Percentiles rank a stretch among this genome's conserved stretches.
Conservation (phyloP, 768 basidiomycete genomes). For the Boletus vermiculosoides region DNA sequence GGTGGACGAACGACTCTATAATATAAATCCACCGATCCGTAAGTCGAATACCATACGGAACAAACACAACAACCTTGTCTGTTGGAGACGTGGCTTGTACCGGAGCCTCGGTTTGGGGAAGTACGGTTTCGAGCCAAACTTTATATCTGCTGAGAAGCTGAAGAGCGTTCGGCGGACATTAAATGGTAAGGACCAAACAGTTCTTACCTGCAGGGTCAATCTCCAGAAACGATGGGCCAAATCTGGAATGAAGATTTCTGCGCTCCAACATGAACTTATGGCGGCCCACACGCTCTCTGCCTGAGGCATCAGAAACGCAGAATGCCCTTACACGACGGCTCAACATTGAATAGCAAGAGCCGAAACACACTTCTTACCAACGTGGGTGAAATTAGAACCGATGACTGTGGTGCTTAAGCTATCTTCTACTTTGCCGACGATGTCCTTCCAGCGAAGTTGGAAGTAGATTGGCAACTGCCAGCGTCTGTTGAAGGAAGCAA, state of each 20-base stretch:
- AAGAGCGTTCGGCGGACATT: conserved; percentile 3
- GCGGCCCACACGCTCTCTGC: conserved; percentile 69
- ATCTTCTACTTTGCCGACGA: conserved; percentile 75
- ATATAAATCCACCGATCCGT: conserved; percentile 10
- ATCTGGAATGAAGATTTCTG: conserved; percentile 81
- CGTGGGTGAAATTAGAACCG: conserved; percentile 35
- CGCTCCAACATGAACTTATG: conserved; percentile 80
- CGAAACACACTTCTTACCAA: conserved; percentile 37
- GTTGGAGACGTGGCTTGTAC: conserved; percentile 34
- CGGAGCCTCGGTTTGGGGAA: conserved; percentile 44
- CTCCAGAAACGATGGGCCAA: conserved; percentile 87
- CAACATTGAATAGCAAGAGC: not conserved
- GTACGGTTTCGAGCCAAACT: conserved; percentile 66
- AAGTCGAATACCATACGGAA: not conserved
- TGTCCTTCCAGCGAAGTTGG: conserved; percentile 96
- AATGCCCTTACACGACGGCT: conserved; percentile 19
- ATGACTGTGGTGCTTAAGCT: conserved; percentile 46
- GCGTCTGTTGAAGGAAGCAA: conserved; percentile 68
- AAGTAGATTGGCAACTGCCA: conserved; percentile 99
- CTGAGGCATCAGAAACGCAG: conserved; percentile 58
- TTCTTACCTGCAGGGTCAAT: conserved; percentile 77
- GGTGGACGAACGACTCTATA: conserved; percentile 49
- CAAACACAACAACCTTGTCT: conserved; percentile 35
- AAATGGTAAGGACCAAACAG: not conserved
- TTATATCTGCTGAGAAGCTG: conserved; percentile 81